phyloP scores from a whole-genome alignment of 257 asterid species.

The Forsythia suspensa region DNA sequence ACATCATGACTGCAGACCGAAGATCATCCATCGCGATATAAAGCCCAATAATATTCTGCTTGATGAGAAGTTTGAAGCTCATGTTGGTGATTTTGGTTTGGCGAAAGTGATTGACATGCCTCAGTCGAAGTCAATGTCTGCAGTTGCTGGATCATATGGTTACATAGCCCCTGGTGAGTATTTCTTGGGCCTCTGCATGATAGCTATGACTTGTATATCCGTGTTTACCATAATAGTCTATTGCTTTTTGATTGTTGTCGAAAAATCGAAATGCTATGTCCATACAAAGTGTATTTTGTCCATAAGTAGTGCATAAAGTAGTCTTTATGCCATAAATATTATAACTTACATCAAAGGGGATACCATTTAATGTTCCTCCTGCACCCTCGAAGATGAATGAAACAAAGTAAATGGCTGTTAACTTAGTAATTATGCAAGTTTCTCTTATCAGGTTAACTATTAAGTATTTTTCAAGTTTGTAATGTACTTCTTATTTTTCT shows the following conservation, averaged over 20 bases:
- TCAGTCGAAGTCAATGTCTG: conserved; percentile 88
- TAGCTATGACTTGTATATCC: not conserved
- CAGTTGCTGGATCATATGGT: conserved; percentile 97
- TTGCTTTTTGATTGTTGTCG: not conserved
- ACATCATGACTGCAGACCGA: conserved; percentile 88
- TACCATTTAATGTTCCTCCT: not conserved
- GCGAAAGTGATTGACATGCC: conserved; percentile 98
- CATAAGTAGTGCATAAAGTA: not conserved
- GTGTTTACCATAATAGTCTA: not conserved
- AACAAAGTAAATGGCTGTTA: not conserved
- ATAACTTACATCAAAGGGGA: not conserved
- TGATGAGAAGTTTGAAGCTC: conserved; percentile 91
- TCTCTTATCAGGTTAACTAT: not conserved
- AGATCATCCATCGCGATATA: conserved; percentile 87
- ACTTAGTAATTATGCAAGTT: not conserved
- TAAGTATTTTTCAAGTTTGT: not conserved
- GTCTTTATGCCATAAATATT: not conserved
- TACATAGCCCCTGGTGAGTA: conserved; percentile 93
- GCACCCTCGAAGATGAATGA: not conserved
- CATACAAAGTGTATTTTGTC: not conserved
- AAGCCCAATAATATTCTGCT: conserved; percentile 85
- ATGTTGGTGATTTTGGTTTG: conserved; percentile 93
- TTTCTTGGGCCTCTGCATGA: conserved; percentile 2
- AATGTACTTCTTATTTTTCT: not conserved
- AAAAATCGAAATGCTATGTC: not conserved